Percentiles rank a stretch among this genome's conserved stretches.
Conservation (phyloP, 106 monocot genomes). For the Platanthera guangdongensis region DNA sequence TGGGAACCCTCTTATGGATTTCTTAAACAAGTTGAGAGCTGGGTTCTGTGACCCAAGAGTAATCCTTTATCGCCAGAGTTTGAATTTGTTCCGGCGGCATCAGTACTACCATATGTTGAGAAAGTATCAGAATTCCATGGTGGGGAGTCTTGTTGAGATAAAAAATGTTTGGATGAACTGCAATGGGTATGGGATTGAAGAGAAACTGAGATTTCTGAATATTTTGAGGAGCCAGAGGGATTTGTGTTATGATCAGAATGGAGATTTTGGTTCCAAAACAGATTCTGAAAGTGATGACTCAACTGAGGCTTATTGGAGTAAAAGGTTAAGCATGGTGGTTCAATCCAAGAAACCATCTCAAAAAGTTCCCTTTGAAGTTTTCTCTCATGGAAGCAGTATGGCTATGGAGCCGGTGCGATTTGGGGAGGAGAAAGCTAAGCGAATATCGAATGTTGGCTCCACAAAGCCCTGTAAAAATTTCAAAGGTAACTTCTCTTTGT, state of each 20-base stretch:
- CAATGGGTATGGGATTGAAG: conserved; percentile 11
- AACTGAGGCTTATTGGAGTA: conserved; percentile 12
- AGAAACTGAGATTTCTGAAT: conserved; percentile 11
- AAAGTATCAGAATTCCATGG: conserved; percentile 17
- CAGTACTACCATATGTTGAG: conserved; percentile 9
- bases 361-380: conserved; percentile 2
- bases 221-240: conserved; percentile 5
- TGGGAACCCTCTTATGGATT: conserved; percentile 29
- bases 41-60: conserved; percentile 71
- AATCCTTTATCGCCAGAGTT: conserved; percentile 42
- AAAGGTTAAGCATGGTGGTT: conserved; percentile 16
- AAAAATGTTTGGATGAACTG: conserved; percentile 14
- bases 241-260: conserved; percentile 1
- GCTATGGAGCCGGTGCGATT: conserved; percentile 10
- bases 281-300: conserved; percentile 28
- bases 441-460: too few relatives aligned
- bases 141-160: conserved; percentile 7
- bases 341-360: background rate
- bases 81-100: conserved; percentile 9
- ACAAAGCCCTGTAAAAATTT: too few relatives aligned
- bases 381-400: background rate
- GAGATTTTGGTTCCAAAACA: conserved; percentile 7
- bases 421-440: background rate
- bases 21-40: conserved; percentile 14
- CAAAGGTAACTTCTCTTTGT: too few relatives aligned